phyloP scores from a whole-genome alignment of 2,329 filamentous ascomycete genomes.

The Cercospora sojina region DNA sequence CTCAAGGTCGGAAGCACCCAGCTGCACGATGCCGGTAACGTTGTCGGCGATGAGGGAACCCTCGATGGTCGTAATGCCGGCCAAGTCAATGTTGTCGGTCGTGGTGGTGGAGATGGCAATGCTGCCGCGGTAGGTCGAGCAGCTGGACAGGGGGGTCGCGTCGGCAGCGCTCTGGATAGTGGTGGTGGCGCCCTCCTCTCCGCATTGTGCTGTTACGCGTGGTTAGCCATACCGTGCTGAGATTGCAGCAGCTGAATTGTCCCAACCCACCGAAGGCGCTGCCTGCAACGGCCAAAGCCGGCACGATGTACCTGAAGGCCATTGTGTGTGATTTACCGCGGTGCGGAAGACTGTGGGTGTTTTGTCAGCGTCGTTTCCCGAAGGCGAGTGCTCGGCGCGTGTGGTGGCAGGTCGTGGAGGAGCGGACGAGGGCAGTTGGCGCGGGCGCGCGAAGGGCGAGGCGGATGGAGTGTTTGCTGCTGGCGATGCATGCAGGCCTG shows the following conservation, averaged over 20 bases:
- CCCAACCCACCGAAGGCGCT: constrained; percentile 50
- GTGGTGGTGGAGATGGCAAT: constrained; percentile 62
- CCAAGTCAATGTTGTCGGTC: constrained; percentile 60
- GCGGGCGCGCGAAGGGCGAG: neutral
- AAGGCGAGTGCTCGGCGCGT: constrained; percentile 7
- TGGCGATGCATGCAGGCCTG: neutral
- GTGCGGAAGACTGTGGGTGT: constrained; percentile 23
- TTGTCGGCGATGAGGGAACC: constrained; percentile 54
- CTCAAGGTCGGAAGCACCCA: constrained; percentile 62
- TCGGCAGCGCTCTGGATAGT: constrained; percentile 63
- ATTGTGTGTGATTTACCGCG: constrained; percentile 40
- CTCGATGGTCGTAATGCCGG: constrained; percentile 60
- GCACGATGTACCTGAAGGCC: constrained; percentile 57
- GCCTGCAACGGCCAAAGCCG: constrained; percentile 56
- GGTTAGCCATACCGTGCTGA: constrained; percentile 24
- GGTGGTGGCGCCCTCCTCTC: constrained; percentile 46
- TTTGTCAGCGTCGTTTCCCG: constrained; percentile 22
- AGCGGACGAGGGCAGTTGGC: neutral
- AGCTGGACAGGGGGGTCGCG: constrained; percentile 59
- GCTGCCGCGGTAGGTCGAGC: constrained; percentile 67
- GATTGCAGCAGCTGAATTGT: neutral
- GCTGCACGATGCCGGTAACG: constrained; percentile 61
- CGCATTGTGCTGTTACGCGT: constrained; percentile 34
- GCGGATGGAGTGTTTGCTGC: constrained; percentile 3
- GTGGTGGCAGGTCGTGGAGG: neutral